These are phyloP conservation scores for Veloboletus limbatus DNA, from an alignment of 1,284 basidiomycete species.

Conservation along the genomic window DNA sequence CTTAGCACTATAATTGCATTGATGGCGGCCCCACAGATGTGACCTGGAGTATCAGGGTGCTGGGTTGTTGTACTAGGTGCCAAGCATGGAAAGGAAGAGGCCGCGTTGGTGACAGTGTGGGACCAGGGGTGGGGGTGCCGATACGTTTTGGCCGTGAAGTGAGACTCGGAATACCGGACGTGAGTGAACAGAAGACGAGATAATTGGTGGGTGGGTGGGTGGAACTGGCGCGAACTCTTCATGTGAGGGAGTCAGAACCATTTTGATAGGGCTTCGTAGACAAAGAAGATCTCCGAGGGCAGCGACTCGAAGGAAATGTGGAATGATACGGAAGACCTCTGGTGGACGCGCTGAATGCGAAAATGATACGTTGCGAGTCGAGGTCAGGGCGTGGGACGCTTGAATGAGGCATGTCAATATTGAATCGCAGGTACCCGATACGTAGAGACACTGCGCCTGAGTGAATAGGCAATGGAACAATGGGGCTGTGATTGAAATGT, in stretches of 20 bases:
- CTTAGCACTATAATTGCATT: constrained; percentile 7
- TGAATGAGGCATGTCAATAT: constrained; percentile 1
- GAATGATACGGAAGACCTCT: too few species aligned
- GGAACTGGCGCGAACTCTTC: not conserved
- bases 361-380: not conserved
- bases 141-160: not conserved
- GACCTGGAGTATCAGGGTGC: constrained; percentile 11
- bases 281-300: too few species aligned
- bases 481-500: not conserved
- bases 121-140: not conserved
- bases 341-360: not conserved
- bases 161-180: not conserved
- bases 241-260: not conserved
- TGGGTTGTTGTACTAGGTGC: constrained; percentile 8
- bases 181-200: not conserved
- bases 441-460: not conserved
- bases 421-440: not conserved
- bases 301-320: not conserved
- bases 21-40: constrained; percentile 5
- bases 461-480: not conserved
- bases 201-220: not conserved
- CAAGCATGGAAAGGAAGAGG: constrained; percentile 10
- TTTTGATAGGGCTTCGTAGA: not conserved
- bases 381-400: not conserved
- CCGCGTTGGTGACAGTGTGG: not conserved